These are phyloP conservation scores for Persicaria tinctoria DNA, from an alignment of 148 eudicot genomes.

Conservation along the genomic window DNA sequence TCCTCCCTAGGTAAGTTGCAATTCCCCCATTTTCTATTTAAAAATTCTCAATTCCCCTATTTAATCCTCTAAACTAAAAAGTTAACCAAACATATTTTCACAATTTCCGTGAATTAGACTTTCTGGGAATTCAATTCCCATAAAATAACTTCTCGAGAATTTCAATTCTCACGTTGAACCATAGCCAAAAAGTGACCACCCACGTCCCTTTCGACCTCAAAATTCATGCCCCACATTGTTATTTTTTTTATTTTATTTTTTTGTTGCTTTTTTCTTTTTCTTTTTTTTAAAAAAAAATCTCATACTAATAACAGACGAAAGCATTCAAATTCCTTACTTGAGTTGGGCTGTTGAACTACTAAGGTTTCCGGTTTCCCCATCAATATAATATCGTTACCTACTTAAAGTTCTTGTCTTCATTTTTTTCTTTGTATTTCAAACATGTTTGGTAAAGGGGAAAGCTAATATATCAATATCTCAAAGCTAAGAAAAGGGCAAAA, in stretches of 20 bases:
- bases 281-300: not conserved
- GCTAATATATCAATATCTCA: too few relatives aligned
- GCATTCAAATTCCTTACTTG: constrained; percentile 3
- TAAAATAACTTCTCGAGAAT: too few relatives aligned
- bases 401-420: not conserved
- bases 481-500: too few relatives aligned
- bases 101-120: too few relatives aligned
- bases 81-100: too few relatives aligned
- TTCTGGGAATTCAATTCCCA: too few relatives aligned
- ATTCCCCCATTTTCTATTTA: too few relatives aligned
- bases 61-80: too few relatives aligned
- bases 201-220: not conserved
- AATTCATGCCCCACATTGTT: not conserved
- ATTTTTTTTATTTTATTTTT: not conserved
- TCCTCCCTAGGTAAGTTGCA: too few relatives aligned
- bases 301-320: not conserved
- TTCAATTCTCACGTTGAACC: too few relatives aligned
- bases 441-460: not conserved
- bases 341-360: not conserved
- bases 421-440: not conserved
- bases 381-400: not conserved
- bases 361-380: not conserved
- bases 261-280: not conserved
- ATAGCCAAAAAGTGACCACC: not conserved
- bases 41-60: too few relatives aligned